phyloP scores from a whole-genome alignment of 2,329 filamentous ascomycete genomes.

The Colletotrichum sp. region DNA sequence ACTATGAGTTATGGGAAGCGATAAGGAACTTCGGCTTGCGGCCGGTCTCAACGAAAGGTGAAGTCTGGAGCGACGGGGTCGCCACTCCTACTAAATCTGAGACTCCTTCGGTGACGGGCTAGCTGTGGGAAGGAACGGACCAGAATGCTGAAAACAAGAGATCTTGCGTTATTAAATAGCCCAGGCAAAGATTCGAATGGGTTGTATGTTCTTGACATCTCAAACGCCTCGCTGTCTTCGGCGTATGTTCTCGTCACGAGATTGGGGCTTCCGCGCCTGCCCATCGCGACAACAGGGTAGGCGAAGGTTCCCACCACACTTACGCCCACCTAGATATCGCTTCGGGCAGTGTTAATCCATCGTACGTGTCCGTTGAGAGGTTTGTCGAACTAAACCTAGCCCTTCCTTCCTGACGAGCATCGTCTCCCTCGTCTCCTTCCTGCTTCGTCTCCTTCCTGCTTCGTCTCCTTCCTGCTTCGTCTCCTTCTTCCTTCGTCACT shows the following conservation, averaged over 20 bases:
- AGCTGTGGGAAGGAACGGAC: neutral
- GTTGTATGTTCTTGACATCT: neutral
- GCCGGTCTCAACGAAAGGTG: rapidly evolving
- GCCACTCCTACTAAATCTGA: neutral
- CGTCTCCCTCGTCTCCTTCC: too few relatives aligned
- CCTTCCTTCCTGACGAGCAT: neutral
- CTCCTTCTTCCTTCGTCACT: too few relatives aligned
- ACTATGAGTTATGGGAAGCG: neutral
- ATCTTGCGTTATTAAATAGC: too few relatives aligned
- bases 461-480: too few relatives aligned
- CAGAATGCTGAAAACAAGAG: too few relatives aligned
- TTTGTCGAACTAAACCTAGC: too few relatives aligned
- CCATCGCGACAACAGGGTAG: neutral
- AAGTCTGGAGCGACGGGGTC: neutral
- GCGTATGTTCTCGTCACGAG: rapidly evolving
- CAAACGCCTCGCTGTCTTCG: neutral
- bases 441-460: too few relatives aligned
- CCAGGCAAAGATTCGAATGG: too few relatives aligned
- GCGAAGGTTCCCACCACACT: neutral
- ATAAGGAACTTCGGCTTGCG: neutral
- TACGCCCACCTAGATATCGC: neutral
- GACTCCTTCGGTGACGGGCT: neutral
- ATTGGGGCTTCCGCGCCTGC: neutral
- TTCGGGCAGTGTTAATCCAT: rapidly evolving
- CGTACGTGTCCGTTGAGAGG: neutral